Conservation (phyloP, 495 filamentous ascomycete genomes). For the Podospora pseudocomata region DNA sequence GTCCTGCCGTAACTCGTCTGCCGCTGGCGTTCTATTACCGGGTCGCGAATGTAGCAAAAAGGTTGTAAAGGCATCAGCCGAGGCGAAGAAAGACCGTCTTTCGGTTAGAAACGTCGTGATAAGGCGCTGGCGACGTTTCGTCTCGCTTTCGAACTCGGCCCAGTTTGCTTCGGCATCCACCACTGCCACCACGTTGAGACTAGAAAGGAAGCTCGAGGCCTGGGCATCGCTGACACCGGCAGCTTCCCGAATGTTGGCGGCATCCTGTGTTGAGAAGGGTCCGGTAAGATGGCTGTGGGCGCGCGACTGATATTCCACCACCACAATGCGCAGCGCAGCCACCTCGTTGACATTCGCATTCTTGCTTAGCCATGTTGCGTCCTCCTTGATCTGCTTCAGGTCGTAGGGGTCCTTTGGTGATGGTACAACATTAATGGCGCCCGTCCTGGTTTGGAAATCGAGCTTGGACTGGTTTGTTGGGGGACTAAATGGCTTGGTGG, state of each 20-base stretch:
- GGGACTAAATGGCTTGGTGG: slow-evolving; percentile 58
- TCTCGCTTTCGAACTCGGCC: slow-evolving; percentile 53
- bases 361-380: slow-evolving; percentile 80
- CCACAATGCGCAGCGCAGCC: slow-evolving; percentile 70
- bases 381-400: slow-evolving; percentile 77
- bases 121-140: slow-evolving; percentile 58
- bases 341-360: slow-evolving; percentile 74
- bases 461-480: slow-evolving; percentile 58
- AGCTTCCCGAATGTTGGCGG: slow-evolving; percentile 61
- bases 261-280: slow-evolving; percentile 65
- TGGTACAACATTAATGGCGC: slow-evolving; percentile 82
- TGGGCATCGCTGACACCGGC: slow-evolving; percentile 56
- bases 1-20: slow-evolving; percentile 27
- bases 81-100: slow-evolving; percentile 53
- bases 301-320: slow-evolving; percentile 80
- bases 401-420: slow-evolving; percentile 64
- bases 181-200: slow-evolving; percentile 38
- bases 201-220: slow-evolving; percentile 44
- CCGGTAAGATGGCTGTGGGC: slow-evolving; percentile 60
- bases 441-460: slow-evolving; percentile 81
- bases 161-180: slow-evolving; percentile 48
- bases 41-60: slow-evolving; percentile 39
- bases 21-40: slow-evolving; percentile 22
- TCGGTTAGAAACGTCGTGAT: slow-evolving; percentile 68
- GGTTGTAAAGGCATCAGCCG: slow-evolving; percentile 42